phyloP scores from a whole-genome alignment of 2,329 filamentous ascomycete genomes.

The Aspergillus japonicus region DNA sequence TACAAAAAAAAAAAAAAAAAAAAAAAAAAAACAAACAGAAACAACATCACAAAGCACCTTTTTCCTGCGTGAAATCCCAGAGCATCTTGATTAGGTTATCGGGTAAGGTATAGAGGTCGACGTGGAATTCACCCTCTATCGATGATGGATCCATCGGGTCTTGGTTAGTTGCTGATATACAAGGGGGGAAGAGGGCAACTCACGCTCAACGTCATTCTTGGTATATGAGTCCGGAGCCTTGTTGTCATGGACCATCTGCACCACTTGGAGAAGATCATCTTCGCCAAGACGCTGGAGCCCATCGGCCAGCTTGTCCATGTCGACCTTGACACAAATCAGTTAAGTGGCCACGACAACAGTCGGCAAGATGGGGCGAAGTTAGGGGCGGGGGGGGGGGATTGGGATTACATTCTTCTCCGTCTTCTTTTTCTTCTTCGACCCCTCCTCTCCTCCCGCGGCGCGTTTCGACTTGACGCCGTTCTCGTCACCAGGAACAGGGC shows the following conservation, averaged over 20 bases:
- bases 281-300: conserved; percentile 84
- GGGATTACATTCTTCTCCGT: conserved; percentile 57
- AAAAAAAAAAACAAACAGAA: no score
- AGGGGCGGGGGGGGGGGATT: background rate
- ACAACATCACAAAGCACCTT: conserved; percentile 37
- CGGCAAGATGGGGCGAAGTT: background rate
- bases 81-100: conserved; percentile 87
- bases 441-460: conserved; percentile 55
- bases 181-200: conserved; percentile 39
- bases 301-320: conserved; percentile 97
- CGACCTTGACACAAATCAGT: conserved; percentile 47
- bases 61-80: conserved; percentile 74
- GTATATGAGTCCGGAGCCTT: conserved; percentile 93
- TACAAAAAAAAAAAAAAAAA: background rate
- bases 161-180: background rate
- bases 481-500: conserved; percentile 73
- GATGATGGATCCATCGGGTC: conserved; percentile 32
- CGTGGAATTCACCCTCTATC: conserved; percentile 91
- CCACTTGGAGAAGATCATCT: conserved; percentile 89
- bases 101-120: conserved; percentile 96
- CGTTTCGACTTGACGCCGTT: conserved; percentile 65
- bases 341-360: background rate
- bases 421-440: conserved; percentile 75
- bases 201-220: conserved; percentile 94
- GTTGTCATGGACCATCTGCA: conserved; percentile 97